Evolutionary conservation across 805 yeast species (phyloP).

Genomic region (Martiniozyma abietophila): DNA sequence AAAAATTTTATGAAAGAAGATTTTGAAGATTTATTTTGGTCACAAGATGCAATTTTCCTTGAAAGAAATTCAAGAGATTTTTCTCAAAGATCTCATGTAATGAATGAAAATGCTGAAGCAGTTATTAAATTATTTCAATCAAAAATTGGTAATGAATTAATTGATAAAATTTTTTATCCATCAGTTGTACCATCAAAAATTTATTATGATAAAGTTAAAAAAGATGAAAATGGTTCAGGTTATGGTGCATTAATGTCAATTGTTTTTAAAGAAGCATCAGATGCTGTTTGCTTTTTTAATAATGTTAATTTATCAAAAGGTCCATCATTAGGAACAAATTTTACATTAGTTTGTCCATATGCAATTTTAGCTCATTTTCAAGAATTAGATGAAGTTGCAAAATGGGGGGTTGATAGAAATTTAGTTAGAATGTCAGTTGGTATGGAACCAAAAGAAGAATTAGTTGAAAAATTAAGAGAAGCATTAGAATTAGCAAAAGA

Average conservation of each 20-base stretch:
- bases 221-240: slow-evolving; percentile 58
- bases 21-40: slow-evolving; percentile 79
- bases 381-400: slow-evolving; percentile 69
- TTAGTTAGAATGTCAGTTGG: slow-evolving; percentile 81
- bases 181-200: slow-evolving; percentile 39
- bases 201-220: slow-evolving; percentile 64
- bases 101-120: slow-evolving; percentile 47
- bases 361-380: slow-evolving; percentile 76
- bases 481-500: slow-evolving; percentile 42
- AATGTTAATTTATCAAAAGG: slow-evolving; percentile 67
- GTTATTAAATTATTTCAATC: slow-evolving; percentile 45
- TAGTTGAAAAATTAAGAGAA: slow-evolving; percentile 38
- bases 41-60: slow-evolving; percentile 84
- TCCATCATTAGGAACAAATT: slow-evolving; percentile 85
- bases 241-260: slow-evolving; percentile 83
- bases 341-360: slow-evolving; percentile 85
- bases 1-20: slow-evolving; percentile 41
- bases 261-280: slow-evolving; percentile 51
- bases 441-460: slow-evolving; percentile 57
- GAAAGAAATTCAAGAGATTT: slow-evolving; percentile 94
- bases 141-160: slow-evolving; percentile 41
- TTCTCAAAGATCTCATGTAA: slow-evolving; percentile 45
- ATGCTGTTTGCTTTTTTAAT: slow-evolving; percentile 70
- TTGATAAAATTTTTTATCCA: slow-evolving; percentile 69
- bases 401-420: slow-evolving; percentile 76